Conservation (phyloP, 768 basidiomycete species). For the Pleurotus platypus region DNA sequence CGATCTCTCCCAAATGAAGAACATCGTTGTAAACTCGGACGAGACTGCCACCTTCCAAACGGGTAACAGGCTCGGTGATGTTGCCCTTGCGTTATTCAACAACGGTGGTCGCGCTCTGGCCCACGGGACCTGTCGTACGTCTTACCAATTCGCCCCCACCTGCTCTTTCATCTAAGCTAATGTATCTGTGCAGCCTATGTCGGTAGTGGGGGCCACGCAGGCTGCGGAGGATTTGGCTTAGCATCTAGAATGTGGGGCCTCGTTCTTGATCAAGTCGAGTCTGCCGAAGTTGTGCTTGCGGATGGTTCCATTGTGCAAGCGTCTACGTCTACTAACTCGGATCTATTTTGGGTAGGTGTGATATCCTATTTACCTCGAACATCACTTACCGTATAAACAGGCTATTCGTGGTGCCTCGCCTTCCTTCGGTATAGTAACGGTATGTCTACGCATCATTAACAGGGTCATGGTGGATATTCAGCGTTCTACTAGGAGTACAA, state of each 20-base stretch:
- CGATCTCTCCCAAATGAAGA: conserved; percentile 33
- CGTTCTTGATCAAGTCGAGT: conserved; percentile 27
- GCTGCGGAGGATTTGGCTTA: conserved; percentile 32
- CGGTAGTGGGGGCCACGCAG: conserved; percentile 43
- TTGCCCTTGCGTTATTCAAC: conserved; percentile 31
- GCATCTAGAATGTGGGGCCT: conserved; percentile 33
- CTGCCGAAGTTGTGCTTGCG: conserved; percentile 27
- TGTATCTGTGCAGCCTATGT: conserved; percentile 25
- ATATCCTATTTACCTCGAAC: background rate
- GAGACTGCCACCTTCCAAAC: conserved; percentile 31
- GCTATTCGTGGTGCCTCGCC: conserved; percentile 36
- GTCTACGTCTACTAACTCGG: conserved; percentile 30
- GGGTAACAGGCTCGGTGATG: conserved; percentile 35
- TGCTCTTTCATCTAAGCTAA: background rate
- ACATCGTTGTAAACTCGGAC: conserved; percentile 24
- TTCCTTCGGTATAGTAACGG: conserved; percentile 38
- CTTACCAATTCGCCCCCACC: background rate
- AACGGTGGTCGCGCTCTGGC: conserved; percentile 32
- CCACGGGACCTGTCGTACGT: conserved; percentile 35
- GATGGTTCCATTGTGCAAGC: conserved; percentile 33
- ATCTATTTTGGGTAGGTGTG: conserved; percentile 47
- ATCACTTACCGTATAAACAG: conserved; percentile 16
- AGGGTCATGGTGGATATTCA: background rate
- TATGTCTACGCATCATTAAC: background rate
- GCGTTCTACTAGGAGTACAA: background rate